phyloP scores from a whole-genome alignment of 768 basidiomycete species.

The Mycena galericulata region DNA sequence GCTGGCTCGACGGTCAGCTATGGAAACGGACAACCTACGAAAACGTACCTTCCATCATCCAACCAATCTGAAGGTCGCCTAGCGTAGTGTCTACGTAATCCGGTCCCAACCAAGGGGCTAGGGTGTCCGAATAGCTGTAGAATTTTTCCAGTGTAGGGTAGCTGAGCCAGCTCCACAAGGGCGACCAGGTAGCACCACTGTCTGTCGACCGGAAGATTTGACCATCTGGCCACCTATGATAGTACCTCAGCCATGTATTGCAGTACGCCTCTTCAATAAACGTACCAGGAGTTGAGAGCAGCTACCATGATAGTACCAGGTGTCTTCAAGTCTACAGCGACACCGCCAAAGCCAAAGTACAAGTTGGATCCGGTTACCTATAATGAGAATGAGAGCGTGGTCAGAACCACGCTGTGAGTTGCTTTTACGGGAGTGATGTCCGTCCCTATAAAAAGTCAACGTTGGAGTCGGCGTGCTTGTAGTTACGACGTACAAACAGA shows the following conservation, averaged over 20 bases:
- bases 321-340: conserved; percentile 69
- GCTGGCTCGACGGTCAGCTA: conserved; percentile 43
- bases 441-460: conserved; percentile 52
- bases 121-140: conserved; percentile 65
- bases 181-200: conserved; percentile 68
- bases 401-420: no score
- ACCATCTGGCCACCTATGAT: conserved; percentile 64
- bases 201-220: conserved; percentile 73
- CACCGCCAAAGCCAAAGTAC: conserved; percentile 73
- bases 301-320: conserved; percentile 79
- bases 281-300: conserved; percentile 67
- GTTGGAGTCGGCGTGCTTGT: background rate
- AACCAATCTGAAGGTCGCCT: conserved; percentile 67
- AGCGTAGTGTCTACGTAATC: conserved; percentile 57
- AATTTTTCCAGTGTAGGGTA: conserved; percentile 62
- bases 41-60: conserved; percentile 75
- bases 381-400: background rate
- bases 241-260: background rate
- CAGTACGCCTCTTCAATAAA: background rate
- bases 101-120: conserved; percentile 72
- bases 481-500: conserved; percentile 51
- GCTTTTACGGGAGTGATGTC: conserved; percentile 67
- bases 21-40: background rate
- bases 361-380: conserved; percentile 57
- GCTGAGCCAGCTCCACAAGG: conserved; percentile 66